These are phyloP conservation scores for Talaromyces sp. DNA, from an alignment of 2,329 filamentous ascomycete species.

Conservation along the genomic window DNA sequence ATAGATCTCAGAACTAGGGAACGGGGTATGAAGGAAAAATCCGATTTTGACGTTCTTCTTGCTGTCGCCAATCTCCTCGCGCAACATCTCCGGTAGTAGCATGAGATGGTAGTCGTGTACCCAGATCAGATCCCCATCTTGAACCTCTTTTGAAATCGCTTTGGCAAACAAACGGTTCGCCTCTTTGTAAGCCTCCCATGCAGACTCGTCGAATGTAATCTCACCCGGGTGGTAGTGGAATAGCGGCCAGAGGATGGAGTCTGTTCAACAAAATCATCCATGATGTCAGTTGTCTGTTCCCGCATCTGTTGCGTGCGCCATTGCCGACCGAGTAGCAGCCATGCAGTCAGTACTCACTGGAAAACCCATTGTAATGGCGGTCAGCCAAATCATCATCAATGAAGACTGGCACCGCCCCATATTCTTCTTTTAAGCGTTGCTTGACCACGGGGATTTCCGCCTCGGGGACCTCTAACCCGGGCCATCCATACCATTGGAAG, in stretches of 20 bases:
- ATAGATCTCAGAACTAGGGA: constrained; percentile 96
- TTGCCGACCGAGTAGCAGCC: not conserved
- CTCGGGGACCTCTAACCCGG: constrained; percentile 87
- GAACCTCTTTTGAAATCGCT: constrained; percentile 80
- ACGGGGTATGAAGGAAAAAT: constrained; percentile 97
- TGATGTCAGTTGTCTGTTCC: not conserved
- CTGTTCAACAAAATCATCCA: constrained; percentile 49
- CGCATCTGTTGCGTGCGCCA: not conserved
- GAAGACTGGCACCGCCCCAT: constrained; percentile 88
- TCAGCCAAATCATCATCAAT: constrained; percentile 92
- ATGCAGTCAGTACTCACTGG: constrained; percentile 64
- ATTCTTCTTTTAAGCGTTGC: constrained; percentile 79
- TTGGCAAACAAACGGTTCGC: constrained; percentile 92
- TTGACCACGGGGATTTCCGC: constrained; percentile 75
- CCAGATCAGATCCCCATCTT: constrained; percentile 95
- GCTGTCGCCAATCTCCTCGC: constrained; percentile 77
- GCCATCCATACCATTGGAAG: constrained; percentile 99
- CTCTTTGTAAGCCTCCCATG: constrained; percentile 90
- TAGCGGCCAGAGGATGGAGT: constrained; percentile 96
- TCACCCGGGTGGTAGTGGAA: constrained; percentile 99
- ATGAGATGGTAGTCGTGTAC: constrained; percentile 99
- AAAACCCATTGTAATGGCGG: constrained; percentile 96
- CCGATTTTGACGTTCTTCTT: constrained; percentile 96
- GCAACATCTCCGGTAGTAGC: constrained; percentile 93
- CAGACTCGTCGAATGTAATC: constrained; percentile 94